A percentile compares a stretch with the other conserved stretches of the same genome.
Conservation (phyloP, 257 asterid genomes). For the Solanum sparsipilum region DNA sequence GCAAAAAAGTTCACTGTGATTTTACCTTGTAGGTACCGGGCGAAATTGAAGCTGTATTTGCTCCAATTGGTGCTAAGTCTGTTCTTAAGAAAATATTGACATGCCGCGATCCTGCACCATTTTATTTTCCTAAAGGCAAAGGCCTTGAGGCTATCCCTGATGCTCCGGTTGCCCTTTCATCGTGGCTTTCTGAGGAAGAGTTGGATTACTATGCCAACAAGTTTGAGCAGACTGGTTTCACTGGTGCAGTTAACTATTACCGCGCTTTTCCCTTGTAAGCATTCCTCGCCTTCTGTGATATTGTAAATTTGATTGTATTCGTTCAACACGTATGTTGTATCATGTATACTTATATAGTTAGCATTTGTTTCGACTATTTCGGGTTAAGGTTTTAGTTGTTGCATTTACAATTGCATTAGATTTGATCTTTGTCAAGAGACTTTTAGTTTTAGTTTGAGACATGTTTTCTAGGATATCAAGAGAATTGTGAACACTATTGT, state of each 20-base stretch:
- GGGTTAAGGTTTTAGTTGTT: not conserved
- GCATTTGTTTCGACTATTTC: not conserved
- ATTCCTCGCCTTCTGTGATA: not conserved
- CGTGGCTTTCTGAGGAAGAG: slow-evolving; percentile 38
- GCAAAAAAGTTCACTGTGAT: not conserved
- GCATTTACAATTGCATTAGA: not conserved
- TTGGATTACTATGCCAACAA: slow-evolving; percentile 24
- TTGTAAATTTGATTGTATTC: rapidly evolving
- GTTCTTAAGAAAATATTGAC: not conserved
- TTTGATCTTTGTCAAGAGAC: not conserved
- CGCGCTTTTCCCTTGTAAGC: slow-evolving; percentile 32
- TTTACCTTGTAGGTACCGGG: not conserved
- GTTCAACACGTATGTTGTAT: not conserved
- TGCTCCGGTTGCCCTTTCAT: slow-evolving; percentile 16
- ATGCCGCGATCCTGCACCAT: not conserved
- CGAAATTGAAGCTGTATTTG: slow-evolving; percentile 4
- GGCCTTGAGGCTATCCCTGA: not conserved
- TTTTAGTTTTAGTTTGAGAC: not conserved
- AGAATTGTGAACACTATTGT: not conserved
- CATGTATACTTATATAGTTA: not conserved
- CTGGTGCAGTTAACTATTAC: slow-evolving; percentile 46
- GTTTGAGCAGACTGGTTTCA: slow-evolving; percentile 34
- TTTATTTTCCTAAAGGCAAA: not conserved
- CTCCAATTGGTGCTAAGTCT: not conserved
- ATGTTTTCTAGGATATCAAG: not conserved